Base-by-base conservation (phyloP, 257 asterid species). In the Solanum appendiculatum region DNA sequence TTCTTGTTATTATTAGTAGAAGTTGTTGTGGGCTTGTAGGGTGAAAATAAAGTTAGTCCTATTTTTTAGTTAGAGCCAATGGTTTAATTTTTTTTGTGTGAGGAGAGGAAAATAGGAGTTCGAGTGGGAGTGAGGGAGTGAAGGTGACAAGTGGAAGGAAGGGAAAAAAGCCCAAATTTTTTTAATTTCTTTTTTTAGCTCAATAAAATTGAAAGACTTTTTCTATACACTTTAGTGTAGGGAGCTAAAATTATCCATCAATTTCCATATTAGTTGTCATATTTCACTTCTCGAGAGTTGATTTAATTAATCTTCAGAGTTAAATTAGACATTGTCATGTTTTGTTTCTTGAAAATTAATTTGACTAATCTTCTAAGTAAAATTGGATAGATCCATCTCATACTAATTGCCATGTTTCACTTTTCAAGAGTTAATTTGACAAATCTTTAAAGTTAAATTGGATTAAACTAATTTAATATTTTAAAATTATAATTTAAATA, bases 81-180 rank as follows among this genome's bases (percentile, higher is more conserved):
- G 60, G 42, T 39, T 48, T 54, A 37, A 34, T 64, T 40, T 85
- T 85, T 54, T 89, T 85, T 89, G 87, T 93, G 89, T 89, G 92
- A 42, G 92, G 82, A 48, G 94, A 91, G 96, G 86, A 87, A 92
- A 92, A 91, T 91, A 93, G 91, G 94, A 89, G 92, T 88, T 92
- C 86, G 51, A 90, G 91, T 91, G 86, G 39, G 87, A 85, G 31
- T 40, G 60, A 66, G 83, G 80, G 89, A 87, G 90, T 87, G 87
- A 87, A 77, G 86, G 90, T 88, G 96, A 93, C 97, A 94, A 89
- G 92, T 94, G 98, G 97, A 83, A 85, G 95, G 95, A 86, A 25
- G 90, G 88, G 88, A 75, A 86, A 77, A 44, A 77, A 5, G 8
- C 15, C 27, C 16, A 6, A 5, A 3, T 60, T 60, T 56, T 20